Evolutionary conservation across 1,284 basidiomycete genomes (phyloP).

Genomic region (Boletus mariae): DNA sequence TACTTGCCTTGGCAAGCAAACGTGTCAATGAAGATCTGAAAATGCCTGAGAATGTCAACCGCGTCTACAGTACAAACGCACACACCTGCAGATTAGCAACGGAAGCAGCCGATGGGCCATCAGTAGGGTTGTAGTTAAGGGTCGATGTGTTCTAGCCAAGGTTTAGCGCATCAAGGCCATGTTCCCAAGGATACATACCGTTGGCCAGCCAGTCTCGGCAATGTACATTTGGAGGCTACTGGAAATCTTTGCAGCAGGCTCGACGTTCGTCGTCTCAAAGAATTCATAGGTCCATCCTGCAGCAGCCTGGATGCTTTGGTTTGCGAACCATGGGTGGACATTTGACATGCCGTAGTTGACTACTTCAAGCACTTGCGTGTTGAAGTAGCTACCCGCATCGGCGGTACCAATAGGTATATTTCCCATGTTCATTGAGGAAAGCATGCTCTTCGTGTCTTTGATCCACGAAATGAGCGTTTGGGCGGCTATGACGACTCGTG

Average conservation of each 20-base stretch:
- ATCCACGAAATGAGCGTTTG: conserved; percentile 62
- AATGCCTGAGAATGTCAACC: conserved; percentile 5
- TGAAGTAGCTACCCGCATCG: conserved; percentile 89
- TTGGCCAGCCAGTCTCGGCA: conserved; percentile 79
- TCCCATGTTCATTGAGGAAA: conserved; percentile 50
- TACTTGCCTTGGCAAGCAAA: conserved; percentile 71
- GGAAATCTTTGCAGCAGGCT: conserved; percentile 20
- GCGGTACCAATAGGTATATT: conserved; percentile 76
- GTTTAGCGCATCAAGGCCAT: conserved; percentile 3
- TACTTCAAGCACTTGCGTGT: conserved; percentile 59
- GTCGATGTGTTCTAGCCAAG: conserved; percentile 53
- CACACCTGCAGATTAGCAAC: conserved; percentile 64
- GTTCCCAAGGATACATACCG: conserved; percentile 41
- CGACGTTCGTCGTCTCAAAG: conserved; percentile 32
- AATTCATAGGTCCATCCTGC: conserved; percentile 34
- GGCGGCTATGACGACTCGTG: conserved; percentile 25
- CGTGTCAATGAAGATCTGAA: conserved; percentile 70
- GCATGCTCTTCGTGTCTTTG: conserved; percentile 54
- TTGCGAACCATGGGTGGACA: conserved; percentile 86
- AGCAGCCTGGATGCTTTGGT: conserved; percentile 64
- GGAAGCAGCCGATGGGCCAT: conserved; percentile 68
- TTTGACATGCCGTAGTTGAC: conserved; percentile 79
- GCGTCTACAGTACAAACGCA: not conserved
- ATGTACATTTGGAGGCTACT: conserved; percentile 38
- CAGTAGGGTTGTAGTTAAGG: conserved; percentile 46